These are phyloP conservation scores for Pichia californica DNA, from an alignment of 805 yeast species.

Conservation along the genomic window DNA sequence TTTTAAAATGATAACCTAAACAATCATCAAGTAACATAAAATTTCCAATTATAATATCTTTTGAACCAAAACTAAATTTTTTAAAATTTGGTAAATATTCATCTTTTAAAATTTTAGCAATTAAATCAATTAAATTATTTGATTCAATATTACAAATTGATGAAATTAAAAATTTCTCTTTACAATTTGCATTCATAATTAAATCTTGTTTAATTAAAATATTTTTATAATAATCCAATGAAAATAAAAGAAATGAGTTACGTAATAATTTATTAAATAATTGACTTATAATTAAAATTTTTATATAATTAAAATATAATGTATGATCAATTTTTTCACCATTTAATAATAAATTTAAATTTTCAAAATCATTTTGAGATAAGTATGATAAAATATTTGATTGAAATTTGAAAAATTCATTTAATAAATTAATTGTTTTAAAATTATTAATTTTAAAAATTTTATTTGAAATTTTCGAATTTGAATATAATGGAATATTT, in stretches of 20 bases:
- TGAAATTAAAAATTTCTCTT: slow-evolving; percentile 3
- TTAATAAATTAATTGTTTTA: too few species aligned
- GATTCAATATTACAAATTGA: slow-evolving; percentile 2
- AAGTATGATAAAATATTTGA: too few species aligned
- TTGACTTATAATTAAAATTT: too few species aligned
- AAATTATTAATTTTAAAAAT: too few species aligned
- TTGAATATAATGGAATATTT: too few species aligned
- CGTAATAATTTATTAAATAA: background rate
- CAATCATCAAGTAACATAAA: slow-evolving; percentile 10
- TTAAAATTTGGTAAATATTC: slow-evolving; percentile 8
- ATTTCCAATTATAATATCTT: background rate
- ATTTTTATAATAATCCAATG: slow-evolving; percentile 5
- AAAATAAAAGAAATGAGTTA: background rate
- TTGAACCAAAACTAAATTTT: background rate
- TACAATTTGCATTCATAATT: background rate
- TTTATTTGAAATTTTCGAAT: too few species aligned
- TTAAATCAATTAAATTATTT: background rate
- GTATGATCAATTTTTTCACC: too few species aligned
- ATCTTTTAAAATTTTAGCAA: slow-evolving; percentile 6
- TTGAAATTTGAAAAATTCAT: too few species aligned
- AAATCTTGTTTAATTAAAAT: slow-evolving; percentile 7
- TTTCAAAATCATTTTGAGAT: too few species aligned
- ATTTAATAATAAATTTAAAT: too few species aligned
- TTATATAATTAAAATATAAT: too few species aligned
- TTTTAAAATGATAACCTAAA: slow-evolving; percentile 11